Evolutionary conservation across 139 green algal species (phyloP), one percentile per base, ranked within the genome.

Genomic region (Spirogloea muscicola): DNA sequence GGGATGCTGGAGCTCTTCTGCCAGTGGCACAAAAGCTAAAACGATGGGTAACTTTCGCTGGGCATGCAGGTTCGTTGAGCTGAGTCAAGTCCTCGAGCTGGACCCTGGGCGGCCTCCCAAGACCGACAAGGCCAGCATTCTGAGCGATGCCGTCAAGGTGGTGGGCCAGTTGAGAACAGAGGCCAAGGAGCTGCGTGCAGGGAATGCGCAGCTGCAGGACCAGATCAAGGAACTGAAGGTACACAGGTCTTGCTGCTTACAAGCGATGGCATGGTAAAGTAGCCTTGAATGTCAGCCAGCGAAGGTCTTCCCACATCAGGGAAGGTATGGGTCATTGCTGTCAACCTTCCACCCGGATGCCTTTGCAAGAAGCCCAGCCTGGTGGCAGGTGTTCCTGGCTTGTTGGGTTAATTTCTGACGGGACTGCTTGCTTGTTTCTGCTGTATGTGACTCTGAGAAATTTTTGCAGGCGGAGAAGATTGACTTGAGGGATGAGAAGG

Each of bases 181-280:
- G 68, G 69, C 84, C 27, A 82, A 36, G 10, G 13, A 80, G 2
- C 51, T 82, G 33, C 60, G 72, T 36, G 75, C 79, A 16, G 25
- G 1, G 9, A 82, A 80, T 27, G 4, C 4, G 0, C 68, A 91
- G 79, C 87, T 92, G 6, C 68, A 67, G 61, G 82, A 90, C 55
- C 81, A 90, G 13, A 90, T 91, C 75, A 91, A 91, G 81, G 90
- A 93, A 38, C 82, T 93, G 0, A 90, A 93, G 86, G 73, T 80
- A 29, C 25, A 1, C 57, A 44, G 44, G n/a, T n/a, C 33, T 81
- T 39, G 49, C 42, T 41, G n/a, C n/a, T n/a, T n/a, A n/a, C n/a
- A n/a, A n/a, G n/a, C n/a, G n/a, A n/a, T n/a, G n/a, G n/a, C n/a
- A n/a, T n/a, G n/a, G n/a, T n/a, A n/a, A n/a, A n/a, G n/a, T n/a